A percentile compares a stretch with the other conserved stretches of the same genome.
Evolutionary conservation across 345 rosid species (phyloP).

Genomic region (Balakata baccata): DNA sequence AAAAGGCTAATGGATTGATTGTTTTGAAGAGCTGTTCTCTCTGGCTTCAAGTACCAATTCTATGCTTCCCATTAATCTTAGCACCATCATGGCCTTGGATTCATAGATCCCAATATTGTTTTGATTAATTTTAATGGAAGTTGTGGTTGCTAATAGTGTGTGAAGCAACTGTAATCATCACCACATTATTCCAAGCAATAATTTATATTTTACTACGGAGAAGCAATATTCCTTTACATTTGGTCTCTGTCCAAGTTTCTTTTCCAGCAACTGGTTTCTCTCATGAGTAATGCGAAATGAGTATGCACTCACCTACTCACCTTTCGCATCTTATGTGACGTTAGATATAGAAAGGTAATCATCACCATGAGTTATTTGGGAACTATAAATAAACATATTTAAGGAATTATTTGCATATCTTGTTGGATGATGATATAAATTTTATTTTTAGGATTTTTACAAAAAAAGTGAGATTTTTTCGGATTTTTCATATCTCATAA

Average conservation of each 20-base stretch:
- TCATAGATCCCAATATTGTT: neutral
- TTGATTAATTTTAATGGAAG: neutral
- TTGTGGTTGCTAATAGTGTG: neutral
- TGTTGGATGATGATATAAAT: neutral
- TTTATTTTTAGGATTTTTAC: neutral
- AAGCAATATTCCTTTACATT: too few relatives aligned
- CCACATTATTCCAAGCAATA: too few relatives aligned
- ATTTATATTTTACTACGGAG: too few relatives aligned
- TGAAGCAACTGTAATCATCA: neutral
- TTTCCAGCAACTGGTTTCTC: too few relatives aligned
- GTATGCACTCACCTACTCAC: too few relatives aligned
- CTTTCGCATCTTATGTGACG: too few relatives aligned
- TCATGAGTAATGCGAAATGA: too few relatives aligned
- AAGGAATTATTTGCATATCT: neutral
- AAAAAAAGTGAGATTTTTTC: neutral
- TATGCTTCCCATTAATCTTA: constrained; percentile 80
- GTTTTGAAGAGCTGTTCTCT: constrained; percentile 50
- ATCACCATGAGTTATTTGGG: too few relatives aligned
- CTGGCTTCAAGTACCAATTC: constrained; percentile 47
- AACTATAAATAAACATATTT: too few relatives aligned
- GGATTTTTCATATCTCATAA: neutral
- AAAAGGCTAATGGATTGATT: constrained; percentile 61
- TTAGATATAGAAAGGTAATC: too few relatives aligned
- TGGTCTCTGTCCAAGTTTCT: too few relatives aligned
- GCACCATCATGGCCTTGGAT: constrained; percentile 61